Evolutionary conservation across 495 filamentous ascomycete species (phyloP).

Genomic region (Massariosphaeria phaeospora): DNA sequence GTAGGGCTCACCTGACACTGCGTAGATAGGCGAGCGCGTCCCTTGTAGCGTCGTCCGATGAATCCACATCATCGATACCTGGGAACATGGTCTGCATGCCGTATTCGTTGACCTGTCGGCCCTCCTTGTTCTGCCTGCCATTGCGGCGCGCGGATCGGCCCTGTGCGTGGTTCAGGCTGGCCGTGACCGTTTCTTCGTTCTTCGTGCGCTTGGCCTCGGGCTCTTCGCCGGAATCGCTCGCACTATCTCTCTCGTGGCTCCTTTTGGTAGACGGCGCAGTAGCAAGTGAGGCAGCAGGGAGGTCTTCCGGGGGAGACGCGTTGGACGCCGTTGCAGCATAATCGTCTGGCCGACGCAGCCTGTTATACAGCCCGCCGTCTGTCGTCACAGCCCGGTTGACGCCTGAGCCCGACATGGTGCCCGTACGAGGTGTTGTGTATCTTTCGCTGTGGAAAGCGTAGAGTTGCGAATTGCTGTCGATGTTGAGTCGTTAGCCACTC

Average conservation of each 20-base stretch:
- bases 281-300: background rate
- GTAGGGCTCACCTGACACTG: conserved; percentile 30
- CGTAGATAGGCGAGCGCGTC: conserved; percentile 31
- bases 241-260: conserved; percentile 8
- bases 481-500: no score
- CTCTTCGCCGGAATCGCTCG: background rate
- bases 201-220: background rate
- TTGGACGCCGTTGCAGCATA: background rate
- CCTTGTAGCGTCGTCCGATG: conserved; percentile 12
- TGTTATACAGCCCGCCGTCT: conserved; percentile 30
- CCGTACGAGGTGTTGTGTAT: background rate
- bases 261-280: conserved; percentile 2
- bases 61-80: conserved; percentile 2
- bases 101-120: background rate
- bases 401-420: conserved; percentile 9
- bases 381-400: conserved; percentile 23
- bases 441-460: no score
- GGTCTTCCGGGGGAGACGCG: background rate
- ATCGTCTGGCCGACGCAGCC: conserved; percentile 25
- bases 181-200: background rate
- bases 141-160: no score
- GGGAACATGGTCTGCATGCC: background rate
- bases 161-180: no score
- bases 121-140: no score
- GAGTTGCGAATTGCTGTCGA: no score